Percentiles rank a stretch among this genome's conserved stretches.
Conservation (phyloP, 2,329 filamentous ascomycete genomes). For the Leptoxyphium fumago region DNA sequence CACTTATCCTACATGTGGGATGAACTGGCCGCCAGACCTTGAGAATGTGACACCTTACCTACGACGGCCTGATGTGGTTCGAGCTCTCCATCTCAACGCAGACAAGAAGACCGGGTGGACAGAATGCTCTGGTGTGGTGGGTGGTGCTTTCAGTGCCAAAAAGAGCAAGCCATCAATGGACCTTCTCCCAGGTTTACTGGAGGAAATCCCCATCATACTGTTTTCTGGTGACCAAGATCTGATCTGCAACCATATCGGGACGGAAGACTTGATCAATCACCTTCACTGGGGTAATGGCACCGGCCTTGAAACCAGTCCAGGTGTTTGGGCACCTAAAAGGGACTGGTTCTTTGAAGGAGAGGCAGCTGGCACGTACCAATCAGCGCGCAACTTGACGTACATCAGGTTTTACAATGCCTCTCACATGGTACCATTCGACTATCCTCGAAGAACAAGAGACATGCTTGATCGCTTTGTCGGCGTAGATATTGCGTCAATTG, state of each 20-base stretch:
- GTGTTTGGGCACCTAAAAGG: constrained; percentile 78
- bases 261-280: constrained; percentile 77
- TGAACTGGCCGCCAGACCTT: constrained; percentile 95
- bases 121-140: constrained; percentile 75
- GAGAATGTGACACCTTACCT: constrained; percentile 66
- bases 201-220: constrained; percentile 63
- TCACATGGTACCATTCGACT: constrained; percentile 97
- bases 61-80: constrained; percentile 60
- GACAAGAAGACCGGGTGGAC: constrained; percentile 80
- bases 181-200: constrained; percentile 63
- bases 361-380: constrained; percentile 79
- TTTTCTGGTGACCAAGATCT: constrained; percentile 91
- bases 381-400: constrained; percentile 89
- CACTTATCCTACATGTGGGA: constrained; percentile 69
- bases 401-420: constrained; percentile 89
- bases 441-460: constrained; percentile 69
- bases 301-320: constrained; percentile 77
- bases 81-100: constrained; percentile 66
- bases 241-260: constrained; percentile 95
- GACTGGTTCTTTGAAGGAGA: constrained; percentile 92
- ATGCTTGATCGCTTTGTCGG: constrained; percentile 97
- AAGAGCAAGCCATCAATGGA: constrained; percentile 60
- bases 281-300: constrained; percentile 85
- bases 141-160: constrained; percentile 50
- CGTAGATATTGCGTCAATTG: constrained; percentile 80